These are phyloP conservation scores for Candida oleophila DNA, from an alignment of 805 yeast species.

Conservation along the genomic window DNA sequence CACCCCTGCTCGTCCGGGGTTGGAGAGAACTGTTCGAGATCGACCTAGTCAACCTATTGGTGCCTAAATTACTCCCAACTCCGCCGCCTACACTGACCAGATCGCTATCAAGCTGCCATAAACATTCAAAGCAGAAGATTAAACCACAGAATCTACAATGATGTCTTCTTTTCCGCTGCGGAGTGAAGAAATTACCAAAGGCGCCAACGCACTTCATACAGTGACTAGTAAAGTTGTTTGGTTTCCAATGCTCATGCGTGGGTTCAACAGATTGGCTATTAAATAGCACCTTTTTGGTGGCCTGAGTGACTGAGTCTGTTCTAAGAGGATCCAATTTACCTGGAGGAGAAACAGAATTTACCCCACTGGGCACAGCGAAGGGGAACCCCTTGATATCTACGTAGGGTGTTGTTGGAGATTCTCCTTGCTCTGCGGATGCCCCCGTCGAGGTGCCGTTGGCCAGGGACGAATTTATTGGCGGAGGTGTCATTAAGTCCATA, in stretches of 20 bases:
- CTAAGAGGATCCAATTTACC: neutral
- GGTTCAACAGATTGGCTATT: slow-evolving; percentile 37
- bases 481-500: slow-evolving; percentile 3
- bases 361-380: slow-evolving; percentile 8
- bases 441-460: no score
- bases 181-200: slow-evolving; percentile 29
- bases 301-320: neutral
- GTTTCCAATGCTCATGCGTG: slow-evolving; percentile 53
- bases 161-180: slow-evolving; percentile 35
- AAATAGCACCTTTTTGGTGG: neutral
- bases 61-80: slow-evolving; percentile 4
- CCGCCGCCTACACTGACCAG: neutral
- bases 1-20: slow-evolving; percentile 14
- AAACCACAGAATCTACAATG: slow-evolving; percentile 55
- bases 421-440: no score
- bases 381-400: slow-evolving; percentile 12
- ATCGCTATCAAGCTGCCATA: slow-evolving; percentile 14
- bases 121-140: slow-evolving; percentile 39
- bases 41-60: neutral
- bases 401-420: slow-evolving; percentile 9
- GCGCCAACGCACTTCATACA: slow-evolving; percentile 43
- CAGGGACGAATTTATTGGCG: no score
- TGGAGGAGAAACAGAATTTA: neutral
- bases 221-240: slow-evolving; percentile 36
- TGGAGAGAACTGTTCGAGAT: neutral